Evolutionary conservation across 1,139 yeast species (phyloP).

Genomic region (Suhomyces anneliseae): DNA sequence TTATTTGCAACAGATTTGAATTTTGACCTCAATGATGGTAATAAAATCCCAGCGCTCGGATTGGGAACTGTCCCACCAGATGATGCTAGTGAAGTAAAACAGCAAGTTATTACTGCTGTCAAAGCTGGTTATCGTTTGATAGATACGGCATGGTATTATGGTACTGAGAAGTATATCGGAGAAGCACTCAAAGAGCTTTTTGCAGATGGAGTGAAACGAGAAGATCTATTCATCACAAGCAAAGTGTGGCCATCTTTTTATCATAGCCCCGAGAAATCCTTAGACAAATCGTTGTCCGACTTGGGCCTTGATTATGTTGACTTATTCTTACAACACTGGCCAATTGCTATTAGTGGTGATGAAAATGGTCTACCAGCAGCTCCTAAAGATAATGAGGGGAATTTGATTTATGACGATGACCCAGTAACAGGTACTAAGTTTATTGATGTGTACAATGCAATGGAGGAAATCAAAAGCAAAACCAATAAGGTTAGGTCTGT

Average conservation of each 20-base stretch:
- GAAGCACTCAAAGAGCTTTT: slow-evolving; percentile 50
- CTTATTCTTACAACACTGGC: slow-evolving; percentile 64
- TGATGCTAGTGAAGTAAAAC: slow-evolving; percentile 33
- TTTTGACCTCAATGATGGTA: slow-evolving; percentile 33
- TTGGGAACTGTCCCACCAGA: slow-evolving; percentile 40
- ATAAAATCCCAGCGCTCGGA: slow-evolving; percentile 39
- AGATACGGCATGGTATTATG: slow-evolving; percentile 50
- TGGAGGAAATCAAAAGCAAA: slow-evolving; percentile 42
- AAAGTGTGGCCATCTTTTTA: slow-evolving; percentile 55
- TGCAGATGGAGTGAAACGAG: slow-evolving; percentile 51
- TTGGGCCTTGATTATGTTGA: slow-evolving; percentile 60
- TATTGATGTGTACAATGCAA: slow-evolving; percentile 46
- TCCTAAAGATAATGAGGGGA: slow-evolving; percentile 43
- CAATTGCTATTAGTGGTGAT: slow-evolving; percentile 41
- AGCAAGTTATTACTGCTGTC: slow-evolving; percentile 40
- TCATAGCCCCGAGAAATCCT: slow-evolving; percentile 39
- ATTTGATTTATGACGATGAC: slow-evolving; percentile 41
- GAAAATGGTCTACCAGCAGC: slow-evolving; percentile 37
- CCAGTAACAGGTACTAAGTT: slow-evolving; percentile 39
- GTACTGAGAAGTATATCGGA: slow-evolving; percentile 51
- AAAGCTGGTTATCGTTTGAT: slow-evolving; percentile 44
- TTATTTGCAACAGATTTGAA: slow-evolving; percentile 25
- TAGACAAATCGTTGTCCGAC: slow-evolving; percentile 33
- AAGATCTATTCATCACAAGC: slow-evolving; percentile 59
- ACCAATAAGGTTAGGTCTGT: slow-evolving; percentile 32